phyloP scores from a whole-genome alignment of 371 early-diverging fungal genomes.

The Lichtheimia corymbifera region DNA sequence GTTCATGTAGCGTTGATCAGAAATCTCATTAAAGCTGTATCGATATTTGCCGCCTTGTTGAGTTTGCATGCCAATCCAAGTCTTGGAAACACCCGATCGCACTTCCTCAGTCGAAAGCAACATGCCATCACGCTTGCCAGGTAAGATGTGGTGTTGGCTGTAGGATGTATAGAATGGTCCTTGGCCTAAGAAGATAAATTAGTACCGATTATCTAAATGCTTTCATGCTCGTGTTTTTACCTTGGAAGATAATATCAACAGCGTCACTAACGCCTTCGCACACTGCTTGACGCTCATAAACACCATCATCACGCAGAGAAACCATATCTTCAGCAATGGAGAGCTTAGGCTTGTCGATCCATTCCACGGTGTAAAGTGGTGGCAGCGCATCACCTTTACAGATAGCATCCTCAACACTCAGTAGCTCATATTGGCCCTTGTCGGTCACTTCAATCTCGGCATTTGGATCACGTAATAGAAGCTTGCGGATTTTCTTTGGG shows the following conservation, averaged over 20 bases:
- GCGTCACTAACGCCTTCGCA: conserved; percentile 47
- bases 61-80: conserved; percentile 41
- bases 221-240: conserved; percentile 8
- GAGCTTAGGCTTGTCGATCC: conserved; percentile 46
- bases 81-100: conserved; percentile 29
- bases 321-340: conserved; percentile 31
- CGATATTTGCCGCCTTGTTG: conserved; percentile 36
- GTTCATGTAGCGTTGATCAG: conserved; percentile 47
- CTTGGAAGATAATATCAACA: conserved; percentile 38
- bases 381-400: conserved; percentile 47
- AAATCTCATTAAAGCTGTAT: conserved; percentile 43
- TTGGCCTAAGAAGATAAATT: conserved; percentile 16
- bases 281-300: conserved; percentile 41
- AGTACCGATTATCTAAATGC: not conserved
- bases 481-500: conserved; percentile 14
- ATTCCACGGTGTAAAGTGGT: conserved; percentile 31
- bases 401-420: conserved; percentile 44
- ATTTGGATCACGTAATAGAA: conserved; percentile 43
- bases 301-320: conserved; percentile 8
- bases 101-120: conserved; percentile 32
- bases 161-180: conserved; percentile 42
- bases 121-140: conserved; percentile 9
- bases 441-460: conserved; percentile 33
- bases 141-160: conserved; percentile 17
- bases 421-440: conserved; percentile 43